Base-by-base conservation (phyloP, 2,329 filamentous ascomycete genomes). In the Epichloe bromicola region DNA sequence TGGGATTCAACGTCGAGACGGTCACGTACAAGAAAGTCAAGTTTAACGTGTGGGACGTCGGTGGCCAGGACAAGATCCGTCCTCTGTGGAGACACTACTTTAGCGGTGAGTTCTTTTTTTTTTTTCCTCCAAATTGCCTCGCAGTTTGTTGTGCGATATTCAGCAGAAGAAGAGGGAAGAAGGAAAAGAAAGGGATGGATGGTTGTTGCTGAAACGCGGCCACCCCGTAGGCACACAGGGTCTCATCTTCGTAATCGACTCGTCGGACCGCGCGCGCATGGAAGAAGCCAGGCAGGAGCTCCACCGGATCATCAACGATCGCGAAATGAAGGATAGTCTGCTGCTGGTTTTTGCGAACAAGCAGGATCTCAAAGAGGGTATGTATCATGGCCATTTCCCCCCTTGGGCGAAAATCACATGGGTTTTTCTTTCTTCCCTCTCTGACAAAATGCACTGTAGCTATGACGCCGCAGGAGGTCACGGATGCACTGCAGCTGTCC, bases 21-120 rank as follows among this genome's bases (percentile, higher is more conserved):
- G 90, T 97, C 63, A 94, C 90, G 60, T 96, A 95, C 78, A 96
- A 96, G 80, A 97, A 97, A 70, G 90, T 96, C 72, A 94, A 96
- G 73, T 97, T 97, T 77, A 97, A 94, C 64, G 91, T 97, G 57
- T 97, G 91, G 91, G 91, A 97, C 75, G 91, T 97, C 54, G 91
- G 91, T 70, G 91, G 91, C 58, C 91, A 97, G 77, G 91, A 97
- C 79, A 97, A 97, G 83, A 97, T 97, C 65, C 81, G 91, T 59
- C 91, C 91, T 56, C 75, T 97, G 55, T 97, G 91, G 91, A 84
- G 91, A 72, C 91, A 97, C 76, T 97, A 97, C 75, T 97, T 95
- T 67, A 86, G 82, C 60, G 85, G 84, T 83, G 69, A 63, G 78
- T 64, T 23, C 38, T 17, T 15, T 11, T 7, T 7, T 26, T 20